Base-by-base conservation (phyloP, 208 protist species). In the Wallacemonas sp. region DNA sequence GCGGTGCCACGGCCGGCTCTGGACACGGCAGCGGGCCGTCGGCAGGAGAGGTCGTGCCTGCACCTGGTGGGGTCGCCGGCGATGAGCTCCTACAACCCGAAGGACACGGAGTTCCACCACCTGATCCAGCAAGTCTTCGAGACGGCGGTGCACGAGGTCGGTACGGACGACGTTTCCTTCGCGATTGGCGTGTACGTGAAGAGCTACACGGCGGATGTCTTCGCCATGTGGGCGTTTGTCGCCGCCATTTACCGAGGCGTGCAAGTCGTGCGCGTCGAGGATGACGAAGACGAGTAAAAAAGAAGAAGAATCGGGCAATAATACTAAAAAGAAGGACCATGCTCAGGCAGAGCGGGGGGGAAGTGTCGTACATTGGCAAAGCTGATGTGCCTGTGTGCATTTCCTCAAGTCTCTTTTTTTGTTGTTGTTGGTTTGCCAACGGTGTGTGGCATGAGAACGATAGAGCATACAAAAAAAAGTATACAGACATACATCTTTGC, bases 151-250 rank as follows among this genome's bases (percentile, higher is more conserved):
- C 89, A 94, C 57, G 86, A 92, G 72, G 84, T 91, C 16, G 84
- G 83, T 41, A 87, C 86, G 22, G 82, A 79, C 59, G 73, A 82
- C 25, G 86, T 86, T 22, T 88, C 74, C 66, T 94, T 92, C 55
- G 82, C 82, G 1, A 71, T 80, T 32, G 89, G 74, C 14, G 79
- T 87, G 50, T 87, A 94, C 70, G 89, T 91, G 39, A 91, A 88
- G 79, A 84, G 84, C 39, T 94, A 89, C 74, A 92, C 77, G 2
- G 74, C 70, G n/a, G 77, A 90, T 38, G 84, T 91, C n/a, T 87
- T 74, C 57, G 82, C 86, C 25, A 89, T 92, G 79, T 94, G 83
- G 81, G 77, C 87, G 25, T 91, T 92, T 49, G 65, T 94, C 7
- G 77, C 86, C 4, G 89, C 86, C 52, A 70, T 94, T 16, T 93